Evolutionary conservation across 768 basidiomycete species (phyloP).

Genomic region (Steccherinum ochraceum): DNA sequence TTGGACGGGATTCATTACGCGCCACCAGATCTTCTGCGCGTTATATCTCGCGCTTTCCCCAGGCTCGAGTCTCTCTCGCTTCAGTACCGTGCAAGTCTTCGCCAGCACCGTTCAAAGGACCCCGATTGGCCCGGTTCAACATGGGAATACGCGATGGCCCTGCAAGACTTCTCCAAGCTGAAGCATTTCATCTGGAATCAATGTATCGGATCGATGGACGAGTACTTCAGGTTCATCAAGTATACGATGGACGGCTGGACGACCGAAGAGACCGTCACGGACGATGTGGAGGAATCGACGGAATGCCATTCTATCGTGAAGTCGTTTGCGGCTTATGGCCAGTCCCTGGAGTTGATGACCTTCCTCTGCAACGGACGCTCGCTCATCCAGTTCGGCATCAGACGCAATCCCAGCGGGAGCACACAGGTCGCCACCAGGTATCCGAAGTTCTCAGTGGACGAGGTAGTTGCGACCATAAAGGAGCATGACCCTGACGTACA

Average conservation of each 20-base stretch:
- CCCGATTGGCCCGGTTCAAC: slow-evolving; percentile 2
- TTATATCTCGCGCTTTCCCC: slow-evolving; percentile 3
- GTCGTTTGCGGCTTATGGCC: background rate
- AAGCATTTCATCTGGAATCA: slow-evolving; percentile 9
- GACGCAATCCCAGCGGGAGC: background rate
- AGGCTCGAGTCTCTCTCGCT: slow-evolving; percentile 5
- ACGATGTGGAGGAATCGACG: background rate
- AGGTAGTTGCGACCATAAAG: no score
- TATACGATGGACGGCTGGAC: background rate
- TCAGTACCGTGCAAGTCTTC: background rate
- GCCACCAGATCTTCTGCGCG: background rate
- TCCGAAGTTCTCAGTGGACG: no score
- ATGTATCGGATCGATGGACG: background rate
- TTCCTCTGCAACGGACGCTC: background rate
- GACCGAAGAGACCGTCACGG: background rate
- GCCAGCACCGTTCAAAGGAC: background rate
- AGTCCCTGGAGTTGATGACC: background rate
- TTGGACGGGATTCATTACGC: slow-evolving; percentile 4
- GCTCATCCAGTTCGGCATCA: background rate
- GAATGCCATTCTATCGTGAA: background rate
- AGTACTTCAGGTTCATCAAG: background rate
- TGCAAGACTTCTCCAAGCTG: slow-evolving; percentile 2
- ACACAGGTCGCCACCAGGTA: no score
- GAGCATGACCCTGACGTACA: no score
- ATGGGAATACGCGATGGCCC: slow-evolving; percentile 5